Percentiles rank a stretch among this genome's conserved stretches.
These are phyloP conservation scores for Boletus tylopilopsis DNA, from an alignment of 768 basidiomycete genomes.

Conservation along the genomic window DNA sequence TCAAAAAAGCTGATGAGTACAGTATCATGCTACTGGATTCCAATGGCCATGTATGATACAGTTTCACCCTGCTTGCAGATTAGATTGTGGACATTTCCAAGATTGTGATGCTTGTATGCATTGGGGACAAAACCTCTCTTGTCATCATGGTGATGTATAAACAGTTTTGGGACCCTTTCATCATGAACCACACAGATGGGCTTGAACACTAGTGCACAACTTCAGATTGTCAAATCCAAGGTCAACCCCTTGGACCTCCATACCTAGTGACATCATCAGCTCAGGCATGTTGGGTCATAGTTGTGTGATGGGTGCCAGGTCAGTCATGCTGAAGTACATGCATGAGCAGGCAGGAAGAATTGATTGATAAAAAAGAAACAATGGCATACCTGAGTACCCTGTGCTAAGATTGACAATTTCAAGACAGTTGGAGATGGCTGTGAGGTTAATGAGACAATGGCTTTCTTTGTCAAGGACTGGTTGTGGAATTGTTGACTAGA, in stretches of 20 bases:
- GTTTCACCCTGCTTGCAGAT: not conserved
- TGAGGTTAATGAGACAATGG: too few relatives aligned
- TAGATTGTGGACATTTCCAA: not conserved
- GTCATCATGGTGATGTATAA: not conserved
- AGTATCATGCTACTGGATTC: not conserved
- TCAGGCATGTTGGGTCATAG: too few relatives aligned
- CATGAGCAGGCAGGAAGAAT: too few relatives aligned
- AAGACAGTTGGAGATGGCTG: too few relatives aligned
- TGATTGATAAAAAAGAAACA: too few relatives aligned
- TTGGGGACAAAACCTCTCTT: not conserved
- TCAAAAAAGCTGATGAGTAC: not conserved
- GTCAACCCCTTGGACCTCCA: not conserved
- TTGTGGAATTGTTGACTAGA: too few relatives aligned
- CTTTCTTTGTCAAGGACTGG: too few relatives aligned
- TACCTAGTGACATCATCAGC: too few relatives aligned
- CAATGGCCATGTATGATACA: not conserved
- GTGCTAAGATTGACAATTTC: too few relatives aligned
- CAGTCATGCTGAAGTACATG: too few relatives aligned
- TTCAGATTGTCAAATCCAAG: not conserved
- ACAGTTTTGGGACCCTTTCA: not conserved
- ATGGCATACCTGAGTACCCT: too few relatives aligned
- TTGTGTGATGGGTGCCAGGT: too few relatives aligned
- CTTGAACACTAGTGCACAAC: not conserved
- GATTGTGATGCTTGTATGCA: not conserved
- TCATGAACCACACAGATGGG: not conserved